phyloP scores from a whole-genome alignment of 1,284 basidiomycete genomes.

The Rhodotorula sp. region DNA sequence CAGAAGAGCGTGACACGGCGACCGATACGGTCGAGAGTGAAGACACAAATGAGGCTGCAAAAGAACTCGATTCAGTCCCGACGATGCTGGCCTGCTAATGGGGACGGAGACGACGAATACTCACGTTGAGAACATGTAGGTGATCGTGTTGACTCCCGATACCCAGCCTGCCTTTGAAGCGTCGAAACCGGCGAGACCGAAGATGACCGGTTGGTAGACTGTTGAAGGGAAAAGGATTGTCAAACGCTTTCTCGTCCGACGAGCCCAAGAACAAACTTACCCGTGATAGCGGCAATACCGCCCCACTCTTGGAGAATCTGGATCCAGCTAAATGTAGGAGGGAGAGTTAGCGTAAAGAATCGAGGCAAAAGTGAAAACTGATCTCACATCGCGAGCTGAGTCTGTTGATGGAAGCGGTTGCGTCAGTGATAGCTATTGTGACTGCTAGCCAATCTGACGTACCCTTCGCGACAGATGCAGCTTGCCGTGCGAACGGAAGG shows the following conservation, averaged over 20 bases:
- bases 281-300: constrained; percentile 8
- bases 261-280: not conserved
- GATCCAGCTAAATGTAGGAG: not conserved
- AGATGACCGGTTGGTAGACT: constrained; percentile 12
- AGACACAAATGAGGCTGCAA: constrained; percentile 6
- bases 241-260: not conserved
- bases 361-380: not conserved
- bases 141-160: constrained; percentile 1
- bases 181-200: constrained; percentile 4
- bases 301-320: constrained; percentile 13
- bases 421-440: not conserved
- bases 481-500: constrained; percentile 2
- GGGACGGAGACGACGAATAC: not conserved
- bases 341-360: too few species aligned
- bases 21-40: constrained; percentile 11
- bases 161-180: not conserved
- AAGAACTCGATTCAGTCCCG: not conserved
- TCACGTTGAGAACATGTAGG: constrained; percentile 7
- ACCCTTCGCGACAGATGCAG: constrained; percentile 7
- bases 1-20: constrained; percentile 10
- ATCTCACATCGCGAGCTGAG: constrained; percentile 7
- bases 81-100: not conserved
- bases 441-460: not conserved
- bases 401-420: not conserved
- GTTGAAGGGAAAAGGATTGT: not conserved